These are phyloP conservation scores for Lactarius hatsudake DNA, from an alignment of 768 basidiomycete genomes.

Conservation along the genomic window DNA sequence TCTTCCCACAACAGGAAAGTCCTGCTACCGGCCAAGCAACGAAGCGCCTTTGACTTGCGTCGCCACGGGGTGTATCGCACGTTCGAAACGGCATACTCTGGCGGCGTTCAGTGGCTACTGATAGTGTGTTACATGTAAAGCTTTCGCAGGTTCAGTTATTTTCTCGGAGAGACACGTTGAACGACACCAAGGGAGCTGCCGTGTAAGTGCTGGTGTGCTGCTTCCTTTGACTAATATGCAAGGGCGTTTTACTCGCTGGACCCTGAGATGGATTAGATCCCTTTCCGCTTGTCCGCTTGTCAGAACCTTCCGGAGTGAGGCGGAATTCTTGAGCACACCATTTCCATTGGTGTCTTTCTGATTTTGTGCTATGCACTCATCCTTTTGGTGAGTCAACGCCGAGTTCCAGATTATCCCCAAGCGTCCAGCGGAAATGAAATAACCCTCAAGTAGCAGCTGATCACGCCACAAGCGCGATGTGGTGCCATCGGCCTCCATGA, in stretches of 20 bases:
- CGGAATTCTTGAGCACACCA: background rate
- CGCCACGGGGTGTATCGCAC: slow-evolving; percentile 1
- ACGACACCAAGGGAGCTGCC: slow-evolving; percentile 13
- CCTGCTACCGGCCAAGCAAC: slow-evolving; percentile 10
- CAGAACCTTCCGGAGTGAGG: slow-evolving; percentile 2
- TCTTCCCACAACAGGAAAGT: slow-evolving; percentile 19
- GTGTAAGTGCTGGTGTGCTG: background rate
- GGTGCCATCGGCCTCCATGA: slow-evolving; percentile 13
- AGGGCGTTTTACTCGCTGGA: background rate
- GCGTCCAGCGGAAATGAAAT: slow-evolving; percentile 18
- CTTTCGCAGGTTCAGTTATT: slow-evolving; percentile 1
- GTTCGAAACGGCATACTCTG: slow-evolving; percentile 2
- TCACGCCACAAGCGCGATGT: slow-evolving; percentile 24
- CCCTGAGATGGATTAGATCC: slow-evolving; percentile 1
- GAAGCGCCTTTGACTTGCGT: slow-evolving; percentile 22
- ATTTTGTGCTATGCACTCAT: slow-evolving; percentile 3
- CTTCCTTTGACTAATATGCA: slow-evolving; percentile 21
- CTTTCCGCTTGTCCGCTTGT: slow-evolving; percentile 2
- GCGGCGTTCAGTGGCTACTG: slow-evolving; percentile 15
- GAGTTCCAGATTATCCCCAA: slow-evolving; percentile 12
- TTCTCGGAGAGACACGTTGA: background rate
- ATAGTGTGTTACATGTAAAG: slow-evolving; percentile 14
- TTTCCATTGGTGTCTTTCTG: slow-evolving; percentile 15
- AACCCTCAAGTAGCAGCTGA: slow-evolving; percentile 18
- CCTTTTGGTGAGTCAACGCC: slow-evolving; percentile 8